phyloP scores from a whole-genome alignment of 441 rosid species.

The Rhodomyrtus psidioides region DNA sequence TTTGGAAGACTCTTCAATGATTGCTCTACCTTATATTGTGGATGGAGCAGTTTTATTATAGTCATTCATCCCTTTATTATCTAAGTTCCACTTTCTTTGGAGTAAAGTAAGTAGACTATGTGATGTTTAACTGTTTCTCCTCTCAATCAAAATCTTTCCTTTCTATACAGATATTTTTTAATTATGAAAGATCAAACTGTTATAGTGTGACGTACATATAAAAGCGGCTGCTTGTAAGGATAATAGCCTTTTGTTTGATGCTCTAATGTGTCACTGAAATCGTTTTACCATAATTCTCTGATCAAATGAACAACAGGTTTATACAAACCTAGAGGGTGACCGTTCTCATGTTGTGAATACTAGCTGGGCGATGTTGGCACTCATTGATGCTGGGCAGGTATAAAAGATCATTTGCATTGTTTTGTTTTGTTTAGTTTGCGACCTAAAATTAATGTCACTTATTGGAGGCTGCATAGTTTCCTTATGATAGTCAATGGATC shows the following conservation, averaged over 20 bases:
- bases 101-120: background rate
- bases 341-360: conserved; percentile 17
- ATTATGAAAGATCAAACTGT: background rate
- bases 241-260: background rate
- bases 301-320: background rate
- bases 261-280: background rate
- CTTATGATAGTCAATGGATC: background rate
- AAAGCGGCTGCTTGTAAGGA: background rate
- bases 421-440: background rate
- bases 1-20: background rate
- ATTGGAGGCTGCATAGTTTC: background rate
- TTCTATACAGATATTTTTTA: background rate
- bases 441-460: background rate
- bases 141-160: background rate
- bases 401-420: background rate
- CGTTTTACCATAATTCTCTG: background rate
- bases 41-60: background rate
- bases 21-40: background rate
- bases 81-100: background rate
- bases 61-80: background rate
- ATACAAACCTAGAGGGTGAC: conserved; percentile 7
- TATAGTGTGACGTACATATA: background rate
- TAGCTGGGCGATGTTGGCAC: conserved; percentile 18
- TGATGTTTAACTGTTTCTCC: background rate
- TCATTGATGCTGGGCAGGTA: conserved; percentile 22